Conservation (phyloP, 148 eudicot species). For the Arctostaphylos glauca region DNA sequence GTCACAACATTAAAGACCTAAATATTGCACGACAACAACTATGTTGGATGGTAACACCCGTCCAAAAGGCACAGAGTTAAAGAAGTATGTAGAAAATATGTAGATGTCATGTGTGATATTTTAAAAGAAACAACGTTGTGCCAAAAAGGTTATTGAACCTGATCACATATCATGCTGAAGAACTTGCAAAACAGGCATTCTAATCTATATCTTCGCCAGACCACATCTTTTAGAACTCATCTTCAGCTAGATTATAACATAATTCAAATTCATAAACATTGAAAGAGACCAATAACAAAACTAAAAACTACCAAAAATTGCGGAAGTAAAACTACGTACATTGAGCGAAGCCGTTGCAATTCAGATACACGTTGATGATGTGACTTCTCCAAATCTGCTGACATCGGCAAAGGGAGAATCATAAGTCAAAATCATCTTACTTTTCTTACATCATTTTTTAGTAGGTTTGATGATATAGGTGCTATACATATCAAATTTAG, state of each 20-base stretch:
- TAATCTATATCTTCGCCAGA: background rate
- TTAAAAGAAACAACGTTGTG: background rate
- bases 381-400: constrained; percentile 43
- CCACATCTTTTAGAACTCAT: constrained; percentile 1
- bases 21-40: background rate
- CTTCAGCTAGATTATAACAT: background rate
- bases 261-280: background rate
- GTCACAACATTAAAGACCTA: constrained; percentile 12
- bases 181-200: background rate
- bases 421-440: constrained; percentile 3
- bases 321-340: constrained; percentile 51
- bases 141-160: background rate
- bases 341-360: constrained; percentile 93
- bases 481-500: background rate
- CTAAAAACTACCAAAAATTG: constrained; percentile 2
- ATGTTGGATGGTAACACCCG: background rate
- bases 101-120: background rate
- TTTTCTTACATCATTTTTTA: background rate
- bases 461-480: background rate
- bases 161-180: background rate
- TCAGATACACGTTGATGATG: constrained; percentile 96
- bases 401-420: constrained; percentile 18
- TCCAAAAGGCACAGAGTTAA: background rate
- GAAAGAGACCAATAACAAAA: background rate
- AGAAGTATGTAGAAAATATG: background rate